These are phyloP conservation scores for Plantago major DNA, from an alignment of 257 asterid genomes.

Conservation along the genomic window DNA sequence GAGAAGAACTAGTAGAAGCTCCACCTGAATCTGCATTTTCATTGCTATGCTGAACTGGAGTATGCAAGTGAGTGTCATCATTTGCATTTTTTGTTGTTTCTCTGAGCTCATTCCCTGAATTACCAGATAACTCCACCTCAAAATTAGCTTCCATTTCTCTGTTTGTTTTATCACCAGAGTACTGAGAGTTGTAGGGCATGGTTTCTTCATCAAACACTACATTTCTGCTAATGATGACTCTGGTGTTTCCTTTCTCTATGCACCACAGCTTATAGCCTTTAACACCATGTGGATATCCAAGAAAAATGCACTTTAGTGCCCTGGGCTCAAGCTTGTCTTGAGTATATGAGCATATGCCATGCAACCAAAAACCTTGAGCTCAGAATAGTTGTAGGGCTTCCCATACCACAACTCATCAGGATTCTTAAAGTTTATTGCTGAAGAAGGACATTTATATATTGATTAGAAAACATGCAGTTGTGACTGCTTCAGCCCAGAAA, in stretches of 20 bases:
- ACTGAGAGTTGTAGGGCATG: too few species aligned
- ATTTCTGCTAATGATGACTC: not conserved
- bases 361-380: not conserved
- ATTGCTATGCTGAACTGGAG: too few species aligned
- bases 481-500: not conserved
- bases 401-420: not conserved
- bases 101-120: too few species aligned
- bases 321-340: not conserved
- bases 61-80: too few species aligned
- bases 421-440: not conserved
- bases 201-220: not conserved
- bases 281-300: not conserved
- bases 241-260: not conserved
- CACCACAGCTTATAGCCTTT: not conserved
- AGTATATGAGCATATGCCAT: not conserved
- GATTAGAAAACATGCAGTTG: not conserved
- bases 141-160: too few species aligned
- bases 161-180: too few species aligned
- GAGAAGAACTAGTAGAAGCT: not conserved
- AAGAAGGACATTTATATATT: not conserved
- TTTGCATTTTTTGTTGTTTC: too few species aligned
- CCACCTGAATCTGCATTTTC: not conserved
- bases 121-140: too few species aligned
- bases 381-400: too few species aligned
- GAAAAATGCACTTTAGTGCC: not conserved